Percentiles rank a stretch among this genome's conserved stretches.
phyloP scores from a whole-genome alignment of 345 rosid genomes.

The Hevea brasiliensis region DNA sequence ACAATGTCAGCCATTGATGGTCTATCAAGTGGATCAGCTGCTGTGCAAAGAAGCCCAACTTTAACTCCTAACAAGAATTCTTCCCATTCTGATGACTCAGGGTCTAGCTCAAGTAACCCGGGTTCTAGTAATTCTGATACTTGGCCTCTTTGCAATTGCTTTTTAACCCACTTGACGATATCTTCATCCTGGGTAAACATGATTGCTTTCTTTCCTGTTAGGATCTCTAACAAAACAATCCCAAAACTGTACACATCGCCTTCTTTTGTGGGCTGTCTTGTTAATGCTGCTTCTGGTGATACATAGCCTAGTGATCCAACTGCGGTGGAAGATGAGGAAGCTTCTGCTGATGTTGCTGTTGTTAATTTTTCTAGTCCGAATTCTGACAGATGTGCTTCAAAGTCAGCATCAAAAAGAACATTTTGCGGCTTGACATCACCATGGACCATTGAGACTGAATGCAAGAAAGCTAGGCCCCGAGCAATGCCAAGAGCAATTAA shows the following conservation, averaged over 20 bases:
- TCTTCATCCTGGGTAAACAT: conserved; percentile 93
- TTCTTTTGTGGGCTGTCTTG: conserved; percentile 63
- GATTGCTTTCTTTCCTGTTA: conserved; percentile 79
- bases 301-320: conserved; percentile 76
- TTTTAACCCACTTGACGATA: conserved; percentile 95
- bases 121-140: conserved; percentile 79
- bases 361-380: conserved; percentile 73
- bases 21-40: conserved; percentile 77
- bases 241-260: conserved; percentile 89
- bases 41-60: conserved; percentile 89
- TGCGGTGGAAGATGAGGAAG: conserved; percentile 48
- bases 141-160: conserved; percentile 82
- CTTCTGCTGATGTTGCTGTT: conserved; percentile 47
- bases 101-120: conserved; percentile 83
- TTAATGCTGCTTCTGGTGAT: conserved; percentile 64
- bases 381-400: conserved; percentile 89
- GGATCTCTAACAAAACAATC: conserved; percentile 72
- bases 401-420: conserved; percentile 88
- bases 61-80: conserved; percentile 88
- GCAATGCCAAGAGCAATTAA: conserved; percentile 88
- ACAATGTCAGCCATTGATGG: conserved; percentile 85
- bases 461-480: conserved; percentile 82
- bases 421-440: conserved; percentile 91
- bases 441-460: conserved; percentile 61
- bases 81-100: conserved; percentile 98